Evolutionary conservation across 2,329 filamentous ascomycete species (phyloP).

Genomic region (Rhexocercosporidium sp.): DNA sequence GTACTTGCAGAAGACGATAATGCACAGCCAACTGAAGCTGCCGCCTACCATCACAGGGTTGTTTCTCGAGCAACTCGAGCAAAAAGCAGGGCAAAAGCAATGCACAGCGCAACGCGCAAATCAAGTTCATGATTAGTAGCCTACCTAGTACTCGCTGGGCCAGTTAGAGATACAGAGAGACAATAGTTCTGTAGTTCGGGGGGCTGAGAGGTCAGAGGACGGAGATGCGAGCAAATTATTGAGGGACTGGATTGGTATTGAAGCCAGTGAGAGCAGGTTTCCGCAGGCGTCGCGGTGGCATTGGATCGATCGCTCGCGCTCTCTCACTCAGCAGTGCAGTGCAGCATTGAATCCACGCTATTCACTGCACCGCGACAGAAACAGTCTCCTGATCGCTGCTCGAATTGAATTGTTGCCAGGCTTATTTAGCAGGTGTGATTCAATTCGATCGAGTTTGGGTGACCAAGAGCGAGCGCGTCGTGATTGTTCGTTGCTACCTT

Average conservation of each 20-base stretch:
- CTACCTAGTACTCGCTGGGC: background rate
- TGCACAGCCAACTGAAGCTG: background rate
- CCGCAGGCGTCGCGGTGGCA: background rate
- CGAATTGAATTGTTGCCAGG: background rate
- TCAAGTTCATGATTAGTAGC: background rate
- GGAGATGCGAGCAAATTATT: constrained; percentile 1
- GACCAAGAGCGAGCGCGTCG: background rate
- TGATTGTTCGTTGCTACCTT: background rate
- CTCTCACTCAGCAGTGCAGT: constrained; percentile 11
- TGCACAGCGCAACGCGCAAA: background rate
- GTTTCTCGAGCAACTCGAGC: no score
- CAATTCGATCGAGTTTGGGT: background rate
- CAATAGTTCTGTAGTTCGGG: background rate
- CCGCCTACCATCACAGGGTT: background rate
- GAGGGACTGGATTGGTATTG: background rate
- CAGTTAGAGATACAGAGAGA: constrained; percentile 1
- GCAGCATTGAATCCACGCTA: constrained; percentile 1
- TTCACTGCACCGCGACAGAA: background rate
- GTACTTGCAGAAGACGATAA: background rate
- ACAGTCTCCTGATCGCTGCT: background rate
- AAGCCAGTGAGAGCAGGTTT: background rate
- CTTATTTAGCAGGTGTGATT: background rate
- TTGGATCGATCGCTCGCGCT: background rate
- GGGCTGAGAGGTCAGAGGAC: constrained; percentile 6
- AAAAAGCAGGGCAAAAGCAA: background rate